Evolutionary conservation across 306 rosid genomes (phyloP), one percentile per base, ranked within the genome.

Genomic region (Cucurbita ficifolia): DNA sequence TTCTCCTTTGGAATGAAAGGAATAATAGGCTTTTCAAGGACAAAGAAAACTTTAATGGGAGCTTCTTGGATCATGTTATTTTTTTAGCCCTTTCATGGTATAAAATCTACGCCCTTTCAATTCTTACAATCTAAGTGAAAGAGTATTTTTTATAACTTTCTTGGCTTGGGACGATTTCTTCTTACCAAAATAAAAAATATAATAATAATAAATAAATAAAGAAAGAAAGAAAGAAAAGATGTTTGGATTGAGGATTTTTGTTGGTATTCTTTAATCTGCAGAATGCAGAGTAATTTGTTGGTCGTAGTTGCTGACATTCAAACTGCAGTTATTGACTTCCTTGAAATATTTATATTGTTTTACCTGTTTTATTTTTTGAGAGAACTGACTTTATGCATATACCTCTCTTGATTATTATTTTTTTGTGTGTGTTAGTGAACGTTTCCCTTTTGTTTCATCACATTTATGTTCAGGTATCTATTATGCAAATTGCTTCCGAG

Each of bases 401-500:
- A 42, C 53, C 38, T 67, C 21, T 38, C 72, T 72, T 38, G 76
- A 61, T 76, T 42, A 29, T 42, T 42, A 2, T 42, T 42, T 42
- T 42, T 42, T 1, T 42, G 0, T 29, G 17, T 29, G 65, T n/a
- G n/a, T n/a, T n/a, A n/a, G n/a, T 11, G 40, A 58, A 58, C 57
- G 50, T 38, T 38, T 42, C 8, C 33, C 17, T 55, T 49, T 49
- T 70, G n/a, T 70, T 48, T 57, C 58, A 62, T 64, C 78, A 73
- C 78, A 77, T 24, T 64, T 71, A 21, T 74, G 82, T 84, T 82
- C 92, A 95, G 97, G 99, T 95, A 79, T 95, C 99, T 80, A 91
- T 95, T 77, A 79, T 95, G 90, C 99, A 95, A 87, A 84, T 95
- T 80, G 95, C 96, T 65, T 86, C 96, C 72, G 96, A 89, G 81